Evolutionary conservation across 2,329 filamentous ascomycete species (phyloP), one percentile per base, ranked within the genome.

Genomic region (Cytospora chrysosperma): DNA sequence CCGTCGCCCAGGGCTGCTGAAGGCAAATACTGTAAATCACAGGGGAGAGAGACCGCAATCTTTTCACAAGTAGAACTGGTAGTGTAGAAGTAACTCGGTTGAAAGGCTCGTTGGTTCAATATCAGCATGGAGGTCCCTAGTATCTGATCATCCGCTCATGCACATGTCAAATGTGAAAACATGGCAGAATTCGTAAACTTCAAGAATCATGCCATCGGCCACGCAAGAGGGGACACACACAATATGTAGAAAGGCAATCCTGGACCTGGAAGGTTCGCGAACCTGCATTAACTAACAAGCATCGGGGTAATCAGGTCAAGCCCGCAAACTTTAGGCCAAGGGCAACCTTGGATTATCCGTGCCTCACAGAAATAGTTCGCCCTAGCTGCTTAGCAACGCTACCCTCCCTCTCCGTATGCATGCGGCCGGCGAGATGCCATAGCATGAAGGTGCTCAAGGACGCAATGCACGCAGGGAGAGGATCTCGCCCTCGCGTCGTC

Each of bases 221-320:
- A 9, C 40, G n/a, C 17, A 43, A 19, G 17, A 6, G 19, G 40
- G n/a, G 8, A 12, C n/a, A 19, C 13, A n/a, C n/a, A n/a, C n/a
- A n/a, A n/a, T n/a, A n/a, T n/a, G n/a, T n/a, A n/a, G 34, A 34
- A 34, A 15, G 32, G 32, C 32, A 13, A 34, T 13, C 32, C 7
- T 34, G 4, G n/a, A 43, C 40, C n/a, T 21, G 40, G 19, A 43
- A 43, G n/a, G 17, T n/a, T n/a, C 37, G 37, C 19, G 52, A 26
- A 54, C 28, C 52, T 54, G 52, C 52, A 54, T 54, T 54, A 17
- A n/a, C 52, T 27, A 54, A 30, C 51, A 27, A 30, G 26, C 27
- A 27, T 54, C 52, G 52, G 32, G 37, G 37, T 40, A 17, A n/a
- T 40, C 37, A 17, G 37, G 37, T 40, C 37, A 15, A 40, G 37